Conservation (phyloP, 257 asterid genomes). For the Nicotiana sylvestris region DNA sequence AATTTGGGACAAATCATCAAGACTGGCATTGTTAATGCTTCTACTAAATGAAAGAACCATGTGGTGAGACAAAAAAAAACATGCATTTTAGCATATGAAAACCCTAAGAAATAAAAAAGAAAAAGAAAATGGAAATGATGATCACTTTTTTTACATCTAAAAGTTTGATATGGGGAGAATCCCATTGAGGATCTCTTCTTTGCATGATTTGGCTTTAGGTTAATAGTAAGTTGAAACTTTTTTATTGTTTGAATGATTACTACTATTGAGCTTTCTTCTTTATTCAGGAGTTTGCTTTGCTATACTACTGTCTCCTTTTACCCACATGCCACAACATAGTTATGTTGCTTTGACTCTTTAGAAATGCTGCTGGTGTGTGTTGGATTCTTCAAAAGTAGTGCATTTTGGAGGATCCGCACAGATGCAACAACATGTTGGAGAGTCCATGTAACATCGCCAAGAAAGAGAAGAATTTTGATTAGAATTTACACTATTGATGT, state of each 20-base stretch:
- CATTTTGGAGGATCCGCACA: no score
- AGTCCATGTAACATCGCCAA: no score
- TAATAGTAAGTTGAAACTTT: conserved; percentile 56
- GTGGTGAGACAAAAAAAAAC: not conserved
- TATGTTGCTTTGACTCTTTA: accelerated
- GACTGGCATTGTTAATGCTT: not conserved
- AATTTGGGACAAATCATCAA: not conserved
- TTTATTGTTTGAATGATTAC: conserved; percentile 63
- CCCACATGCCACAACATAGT: not conserved
- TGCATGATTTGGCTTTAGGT: conserved; percentile 52
- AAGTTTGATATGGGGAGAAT: conserved; percentile 34
- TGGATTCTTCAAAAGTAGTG: no score
- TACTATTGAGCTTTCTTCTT: conserved; percentile 15
- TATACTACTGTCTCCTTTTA: not conserved
- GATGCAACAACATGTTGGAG: no score
- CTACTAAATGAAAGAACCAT: not conserved
- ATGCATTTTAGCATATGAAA: conserved; percentile 14
- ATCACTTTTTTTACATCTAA: conserved; percentile 19
- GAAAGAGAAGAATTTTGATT: no score
- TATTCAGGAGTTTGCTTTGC: conserved; percentile 22
- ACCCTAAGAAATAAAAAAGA: conserved; percentile 7
- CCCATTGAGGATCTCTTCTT: conserved; percentile 41
- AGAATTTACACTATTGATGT: not conserved
- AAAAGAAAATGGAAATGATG: conserved; percentile 12
- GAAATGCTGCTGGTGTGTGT: no score